Conservation (phyloP, 805 yeast species). For the Spathaspora hagerdaliae region DNA sequence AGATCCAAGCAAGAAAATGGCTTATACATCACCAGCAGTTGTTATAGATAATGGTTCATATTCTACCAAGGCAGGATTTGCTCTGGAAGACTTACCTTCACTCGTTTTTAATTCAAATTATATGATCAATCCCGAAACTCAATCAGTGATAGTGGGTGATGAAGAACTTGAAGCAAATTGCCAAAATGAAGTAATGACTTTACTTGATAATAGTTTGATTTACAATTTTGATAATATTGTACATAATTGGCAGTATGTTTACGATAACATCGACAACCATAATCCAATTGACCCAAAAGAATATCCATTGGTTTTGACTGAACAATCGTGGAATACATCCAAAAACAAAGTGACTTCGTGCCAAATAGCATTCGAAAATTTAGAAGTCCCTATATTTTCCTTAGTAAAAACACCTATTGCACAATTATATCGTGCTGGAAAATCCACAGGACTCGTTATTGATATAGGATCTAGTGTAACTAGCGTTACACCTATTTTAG, state of each 20-base stretch:
- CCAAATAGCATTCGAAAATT: slow-evolving; percentile 71
- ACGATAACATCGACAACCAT: slow-evolving; percentile 41
- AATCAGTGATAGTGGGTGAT: slow-evolving; percentile 40
- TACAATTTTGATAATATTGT: slow-evolving; percentile 72
- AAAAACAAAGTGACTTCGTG: slow-evolving; percentile 54
- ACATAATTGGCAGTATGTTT: slow-evolving; percentile 65
- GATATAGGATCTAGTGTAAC: slow-evolving; percentile 73
- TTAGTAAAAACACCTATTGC: slow-evolving; percentile 75
- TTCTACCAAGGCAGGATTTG: slow-evolving; percentile 66
- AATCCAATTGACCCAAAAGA: slow-evolving; percentile 50
- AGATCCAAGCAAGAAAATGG: slow-evolving; percentile 8
- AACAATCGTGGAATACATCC: slow-evolving; percentile 66
- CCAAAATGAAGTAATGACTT: slow-evolving; percentile 50
- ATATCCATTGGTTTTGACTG: slow-evolving; percentile 60
- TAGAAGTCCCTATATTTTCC: slow-evolving; percentile 73
- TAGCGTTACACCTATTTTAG: slow-evolving; percentile 71
- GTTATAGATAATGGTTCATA: slow-evolving; percentile 68
- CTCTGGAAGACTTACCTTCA: slow-evolving; percentile 60
- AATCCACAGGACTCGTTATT: slow-evolving; percentile 71
- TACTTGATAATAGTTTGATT: slow-evolving; percentile 58
- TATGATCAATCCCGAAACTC: slow-evolving; percentile 28
- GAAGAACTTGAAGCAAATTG: slow-evolving; percentile 43
- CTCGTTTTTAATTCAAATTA: slow-evolving; percentile 56
- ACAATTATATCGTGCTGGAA: slow-evolving; percentile 72
- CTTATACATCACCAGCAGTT: slow-evolving; percentile 46